phyloP scores from a whole-genome alignment of 805 yeast genomes.

The Maudiozyma saulgeensis region DNA sequence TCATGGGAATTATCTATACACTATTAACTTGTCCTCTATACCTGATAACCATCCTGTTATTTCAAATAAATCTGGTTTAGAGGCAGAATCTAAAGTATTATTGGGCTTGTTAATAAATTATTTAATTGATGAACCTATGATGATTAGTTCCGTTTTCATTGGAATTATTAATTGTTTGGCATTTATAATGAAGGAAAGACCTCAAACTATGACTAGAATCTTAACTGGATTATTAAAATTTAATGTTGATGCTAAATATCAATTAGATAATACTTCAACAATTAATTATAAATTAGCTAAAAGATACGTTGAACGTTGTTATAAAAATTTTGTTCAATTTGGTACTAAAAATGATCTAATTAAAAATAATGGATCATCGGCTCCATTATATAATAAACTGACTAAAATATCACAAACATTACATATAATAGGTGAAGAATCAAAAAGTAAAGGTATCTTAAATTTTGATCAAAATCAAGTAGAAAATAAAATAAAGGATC shows the following conservation, averaged over 20 bases:
- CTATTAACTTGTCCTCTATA: conserved; percentile 37
- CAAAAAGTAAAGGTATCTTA: conserved; percentile 28
- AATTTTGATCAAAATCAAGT: conserved; percentile 19
- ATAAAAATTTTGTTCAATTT: conserved; percentile 37
- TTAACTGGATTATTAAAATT: conserved; percentile 50
- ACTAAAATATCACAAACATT: conserved; percentile 28
- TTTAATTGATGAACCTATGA: conserved; percentile 45
- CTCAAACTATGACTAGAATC: conserved; percentile 47
- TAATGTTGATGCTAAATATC: conserved; percentile 49
- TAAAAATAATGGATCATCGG: conserved; percentile 13
- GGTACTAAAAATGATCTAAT: conserved; percentile 32
- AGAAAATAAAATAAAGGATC: conserved; percentile 18
- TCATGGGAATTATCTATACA: neutral
- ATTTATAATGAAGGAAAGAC: conserved; percentile 55
- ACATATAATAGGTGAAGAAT: conserved; percentile 28
- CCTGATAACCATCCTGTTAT: conserved; percentile 61
- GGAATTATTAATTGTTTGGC: conserved; percentile 60
- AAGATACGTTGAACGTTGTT: conserved; percentile 54
- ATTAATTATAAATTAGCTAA: conserved; percentile 42
- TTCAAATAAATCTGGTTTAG: conserved; percentile 39
- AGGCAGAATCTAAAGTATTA: conserved; percentile 61
- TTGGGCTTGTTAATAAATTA: conserved; percentile 55
- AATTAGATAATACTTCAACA: conserved; percentile 31
- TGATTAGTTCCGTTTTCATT: conserved; percentile 50
- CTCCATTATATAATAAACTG: conserved; percentile 20